Conservation (phyloP, 164 flowering plant species). For the Aristolochia contorta region DNA sequence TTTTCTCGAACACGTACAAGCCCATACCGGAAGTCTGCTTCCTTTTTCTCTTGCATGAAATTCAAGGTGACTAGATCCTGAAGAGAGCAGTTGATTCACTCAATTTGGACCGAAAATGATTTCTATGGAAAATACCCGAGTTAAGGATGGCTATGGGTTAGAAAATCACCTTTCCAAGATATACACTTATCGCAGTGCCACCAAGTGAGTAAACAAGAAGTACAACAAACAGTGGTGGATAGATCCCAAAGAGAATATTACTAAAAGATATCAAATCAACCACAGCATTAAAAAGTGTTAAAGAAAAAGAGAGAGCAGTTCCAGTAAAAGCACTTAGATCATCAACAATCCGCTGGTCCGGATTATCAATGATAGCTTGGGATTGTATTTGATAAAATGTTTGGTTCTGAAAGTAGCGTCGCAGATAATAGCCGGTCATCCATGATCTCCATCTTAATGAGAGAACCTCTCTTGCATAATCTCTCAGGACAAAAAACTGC, state of each 20-base stretch:
- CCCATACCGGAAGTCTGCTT: conserved; percentile 98
- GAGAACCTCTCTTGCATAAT: conserved; percentile 83
- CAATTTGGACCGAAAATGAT: neutral
- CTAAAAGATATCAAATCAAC: conserved; percentile 95
- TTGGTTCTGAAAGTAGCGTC: conserved; percentile 68
- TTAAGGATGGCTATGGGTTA: neutral
- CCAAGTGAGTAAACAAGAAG: conserved; percentile 81
- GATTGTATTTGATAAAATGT: conserved; percentile 90
- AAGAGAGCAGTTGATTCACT: conserved; percentile 4
- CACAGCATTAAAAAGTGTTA: conserved; percentile 77
- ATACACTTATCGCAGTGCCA: conserved; percentile 87
- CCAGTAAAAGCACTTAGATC: conserved; percentile 94
- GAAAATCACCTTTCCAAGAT: conserved; percentile 66
- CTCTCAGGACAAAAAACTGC: conserved; percentile 86
- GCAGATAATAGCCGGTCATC: conserved; percentile 92
- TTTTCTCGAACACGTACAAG: conserved; percentile 96
- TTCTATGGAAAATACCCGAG: neutral
- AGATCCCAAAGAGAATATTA: conserved; percentile 81
- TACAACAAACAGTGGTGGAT: conserved; percentile 85
- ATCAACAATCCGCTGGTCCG: conserved; percentile 97
- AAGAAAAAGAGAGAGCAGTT: conserved; percentile 88
- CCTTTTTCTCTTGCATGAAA: conserved; percentile 97
- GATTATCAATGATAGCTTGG: conserved; percentile 85
- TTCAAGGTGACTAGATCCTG: conserved; percentile 82
- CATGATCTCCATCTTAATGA: conserved; percentile 94